Conservation (phyloP, 2,329 filamentous ascomycete species). For the Fusarium pseudonygamai region DNA sequence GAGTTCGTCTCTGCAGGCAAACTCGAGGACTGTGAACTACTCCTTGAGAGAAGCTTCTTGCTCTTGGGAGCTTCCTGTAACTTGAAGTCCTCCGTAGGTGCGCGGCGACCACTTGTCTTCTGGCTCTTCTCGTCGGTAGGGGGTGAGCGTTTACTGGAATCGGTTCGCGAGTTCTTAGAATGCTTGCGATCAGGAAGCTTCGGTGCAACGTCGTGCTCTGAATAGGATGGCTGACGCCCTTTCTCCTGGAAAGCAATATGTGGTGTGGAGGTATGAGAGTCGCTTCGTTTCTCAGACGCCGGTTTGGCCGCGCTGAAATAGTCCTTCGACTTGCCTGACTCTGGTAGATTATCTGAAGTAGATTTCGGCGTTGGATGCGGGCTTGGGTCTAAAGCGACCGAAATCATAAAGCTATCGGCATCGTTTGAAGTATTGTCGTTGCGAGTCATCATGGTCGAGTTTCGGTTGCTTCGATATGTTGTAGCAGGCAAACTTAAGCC, state of each 20-base stretch:
- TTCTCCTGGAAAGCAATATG: slow-evolving; percentile 94
- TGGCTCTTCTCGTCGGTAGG: slow-evolving; percentile 52
- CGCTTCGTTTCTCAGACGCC: slow-evolving; percentile 57
- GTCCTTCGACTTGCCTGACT: slow-evolving; percentile 61
- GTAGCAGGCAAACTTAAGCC: slow-evolving; percentile 77
- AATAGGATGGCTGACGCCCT: slow-evolving; percentile 66
- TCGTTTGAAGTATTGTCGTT: slow-evolving; percentile 59
- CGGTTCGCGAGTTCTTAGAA: slow-evolving; percentile 60
- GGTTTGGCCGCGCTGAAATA: slow-evolving; percentile 64
- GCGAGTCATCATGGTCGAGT: slow-evolving; percentile 71
- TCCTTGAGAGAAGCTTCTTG: slow-evolving; percentile 58
- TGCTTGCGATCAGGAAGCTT: slow-evolving; percentile 53
- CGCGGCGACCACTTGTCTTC: slow-evolving; percentile 49
- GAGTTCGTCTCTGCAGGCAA: slow-evolving; percentile 49
- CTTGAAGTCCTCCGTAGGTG: slow-evolving; percentile 71
- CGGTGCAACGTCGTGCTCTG: slow-evolving; percentile 61
- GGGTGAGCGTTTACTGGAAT: slow-evolving; percentile 43
- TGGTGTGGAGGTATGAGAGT: slow-evolving; percentile 72
- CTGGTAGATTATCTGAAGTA: slow-evolving; percentile 57
- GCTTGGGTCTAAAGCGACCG: slow-evolving; percentile 77
- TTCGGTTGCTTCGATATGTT: slow-evolving; percentile 81
- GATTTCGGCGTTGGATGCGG: slow-evolving; percentile 68
- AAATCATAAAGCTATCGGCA: slow-evolving; percentile 78
- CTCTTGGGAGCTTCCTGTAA: slow-evolving; percentile 82
- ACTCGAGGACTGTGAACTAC: slow-evolving; percentile 56